Evolutionary conservation across 768 basidiomycete species (phyloP), one percentile per base, ranked within the genome.

Genomic region (Rhodosporidiobolus sp.): DNA sequence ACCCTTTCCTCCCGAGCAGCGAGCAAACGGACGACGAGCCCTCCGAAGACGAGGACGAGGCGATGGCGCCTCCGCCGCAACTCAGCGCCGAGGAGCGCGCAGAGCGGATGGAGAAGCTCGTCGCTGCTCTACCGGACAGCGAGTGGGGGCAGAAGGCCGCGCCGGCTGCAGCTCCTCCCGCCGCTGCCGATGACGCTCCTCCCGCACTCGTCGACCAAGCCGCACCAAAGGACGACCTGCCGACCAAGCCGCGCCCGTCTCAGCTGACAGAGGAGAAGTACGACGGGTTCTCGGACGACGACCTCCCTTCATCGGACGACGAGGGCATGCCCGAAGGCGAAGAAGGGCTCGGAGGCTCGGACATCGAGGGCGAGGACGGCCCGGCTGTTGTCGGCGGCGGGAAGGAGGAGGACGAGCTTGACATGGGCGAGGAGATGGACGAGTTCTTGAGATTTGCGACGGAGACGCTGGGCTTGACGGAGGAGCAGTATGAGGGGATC

Each of bases 381-480:
- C 92, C 92, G 0, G 88, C 90, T 77, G 85, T 94, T 6, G 87
- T 91, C 3, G 91, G 60, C 17, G 71, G 67, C 89, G 24, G n/a
- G 90, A 74, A 73, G 19, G 73, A 69, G 48, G 80, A 81, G 30
- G 82, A 92, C 7, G 93, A 94, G 77, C 85, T 94, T 46, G 89
- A 96, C 76, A 95, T 98, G 92, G 87, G 84, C 1, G 89, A 91
- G 77, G 96, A 99, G 81, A 87, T 92, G 81, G 92, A 90, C 77
- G 95, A 96, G 76, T 99, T 98, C 76, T 82, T 99, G 43, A 90
- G 92, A 81, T 99, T 99, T 81, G 90, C 96, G 20, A 87, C 92
- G 57, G 91, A 97, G 77, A 87, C 90, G 9, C 83, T 98, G 48
- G 96, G 96, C 1, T 90, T 99, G 72, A 86, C 85, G 54, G 89